A percentile compares a stretch with the other conserved stretches of the same genome.
These are phyloP conservation scores for Mycena rebaudengoi DNA, from an alignment of 768 basidiomycete species.

Conservation along the genomic window DNA sequence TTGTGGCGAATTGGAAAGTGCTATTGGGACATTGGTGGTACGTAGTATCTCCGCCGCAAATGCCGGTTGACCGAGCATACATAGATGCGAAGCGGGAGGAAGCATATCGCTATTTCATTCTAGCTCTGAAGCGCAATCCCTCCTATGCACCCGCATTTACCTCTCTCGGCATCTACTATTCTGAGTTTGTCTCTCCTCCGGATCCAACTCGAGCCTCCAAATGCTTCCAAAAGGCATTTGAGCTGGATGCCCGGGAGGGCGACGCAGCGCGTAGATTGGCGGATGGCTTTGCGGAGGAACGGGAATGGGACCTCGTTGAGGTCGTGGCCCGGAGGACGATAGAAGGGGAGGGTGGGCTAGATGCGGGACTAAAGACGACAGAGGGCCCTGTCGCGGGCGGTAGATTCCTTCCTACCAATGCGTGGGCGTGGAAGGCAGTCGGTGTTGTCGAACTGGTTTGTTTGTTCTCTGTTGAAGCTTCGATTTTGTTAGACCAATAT, in stretches of 20 bases:
- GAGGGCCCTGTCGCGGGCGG: constrained; percentile 51
- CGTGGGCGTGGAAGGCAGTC: constrained; percentile 98
- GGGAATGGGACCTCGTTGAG: constrained; percentile 96
- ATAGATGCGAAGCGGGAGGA: constrained; percentile 62
- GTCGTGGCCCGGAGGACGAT: constrained; percentile 93
- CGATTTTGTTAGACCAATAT: not conserved
- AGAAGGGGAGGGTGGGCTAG: constrained; percentile 88
- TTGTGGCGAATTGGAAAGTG: constrained; percentile 87
- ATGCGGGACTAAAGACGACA: constrained; percentile 60
- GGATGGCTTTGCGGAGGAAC: constrained; percentile 89
- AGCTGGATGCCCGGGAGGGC: constrained; percentile 89
- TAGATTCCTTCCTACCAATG: constrained; percentile 77
- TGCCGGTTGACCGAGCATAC: constrained; percentile 4
- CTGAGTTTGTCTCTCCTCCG: constrained; percentile 70
- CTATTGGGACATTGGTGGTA: constrained; percentile 78
- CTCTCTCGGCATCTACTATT: constrained; percentile 91
- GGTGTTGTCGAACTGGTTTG: constrained; percentile 91
- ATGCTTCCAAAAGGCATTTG: constrained; percentile 98
- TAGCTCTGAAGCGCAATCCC: constrained; percentile 76
- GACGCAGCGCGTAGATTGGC: constrained; percentile 87
- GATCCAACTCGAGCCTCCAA: constrained; percentile 90
- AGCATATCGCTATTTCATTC: constrained; percentile 83
- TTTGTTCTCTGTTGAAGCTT: constrained; percentile 23
- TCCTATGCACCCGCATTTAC: constrained; percentile 93
- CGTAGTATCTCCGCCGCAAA: constrained; percentile 31